Evolutionary conservation across 192 early-diverging fungal genomes (phyloP), one percentile per base, ranked within the genome.

Genomic region (Rhizophagus sp.): DNA sequence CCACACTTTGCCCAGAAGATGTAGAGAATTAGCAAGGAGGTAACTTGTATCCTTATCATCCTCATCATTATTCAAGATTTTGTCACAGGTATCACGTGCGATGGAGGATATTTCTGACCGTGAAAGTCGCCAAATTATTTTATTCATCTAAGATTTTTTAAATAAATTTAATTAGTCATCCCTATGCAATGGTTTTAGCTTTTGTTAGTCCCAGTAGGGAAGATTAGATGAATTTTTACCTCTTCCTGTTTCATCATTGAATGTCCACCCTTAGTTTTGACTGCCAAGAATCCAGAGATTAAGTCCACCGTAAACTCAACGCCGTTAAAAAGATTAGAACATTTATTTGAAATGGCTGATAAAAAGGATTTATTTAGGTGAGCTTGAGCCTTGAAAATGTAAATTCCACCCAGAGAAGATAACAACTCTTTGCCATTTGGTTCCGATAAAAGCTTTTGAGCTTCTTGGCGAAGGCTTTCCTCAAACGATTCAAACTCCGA

Each of bases 21-120:
- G 17, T 4, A 70, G 22, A 8, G 68, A 70, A 39, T 70, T 41
- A 2, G 68, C 68, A 39, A 70, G 34, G 9, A 44, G 68, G 17
- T 47, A 1, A 12, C 44, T 47, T 47, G 7, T 8, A 41, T 47
- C 44, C 11, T 47, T 47, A 47, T 47, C 11, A 47, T n/a, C 24
- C 10, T 39, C 22, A 3, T 70, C 17, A 70, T 70, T n/a, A 6
- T 41, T 41, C 39, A 41, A 1, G 9, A 70, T 22, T 70, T 70
- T 44, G 1, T 70, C 36, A 39, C 68, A 41, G 9, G 34, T n/a
- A 11, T 70, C 68, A 24, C 68, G 34, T 10, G 34, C 39, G 15
- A 70, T n/a, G 19, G 68, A 70, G 22, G 34, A n/a, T 41, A 70
- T 70, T 70, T 70, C 68, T 39, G 68, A n/a, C 6, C 19, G 34